These are phyloP conservation scores for Reticulascus tulasneorum DNA, from an alignment of 2,329 filamentous ascomycete species.

Conservation along the genomic window DNA sequence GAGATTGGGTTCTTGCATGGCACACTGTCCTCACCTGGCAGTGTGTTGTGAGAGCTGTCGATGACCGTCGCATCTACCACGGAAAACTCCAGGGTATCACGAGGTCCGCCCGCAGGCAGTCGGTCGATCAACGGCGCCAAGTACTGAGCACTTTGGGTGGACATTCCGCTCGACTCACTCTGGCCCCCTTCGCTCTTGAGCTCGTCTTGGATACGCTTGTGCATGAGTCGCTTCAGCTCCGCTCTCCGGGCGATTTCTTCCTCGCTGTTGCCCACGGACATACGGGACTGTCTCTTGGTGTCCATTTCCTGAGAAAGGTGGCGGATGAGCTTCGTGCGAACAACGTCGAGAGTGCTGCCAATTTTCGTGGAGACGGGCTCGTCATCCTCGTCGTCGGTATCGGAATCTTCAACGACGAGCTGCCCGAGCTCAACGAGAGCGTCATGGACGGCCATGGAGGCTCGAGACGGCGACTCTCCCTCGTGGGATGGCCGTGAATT, in stretches of 20 bases:
- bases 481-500: background rate
- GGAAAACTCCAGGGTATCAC: conserved; percentile 46
- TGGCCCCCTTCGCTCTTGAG: conserved; percentile 42
- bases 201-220: conserved; percentile 55
- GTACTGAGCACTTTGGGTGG: conserved; percentile 19
- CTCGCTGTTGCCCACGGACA: conserved; percentile 41
- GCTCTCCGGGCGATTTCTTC: conserved; percentile 52
- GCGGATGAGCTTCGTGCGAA: conserved; percentile 41
- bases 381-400: background rate
- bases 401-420: conserved; percentile 1
- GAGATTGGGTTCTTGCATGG: no score
- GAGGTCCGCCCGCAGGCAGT: conserved; percentile 38
- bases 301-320: conserved; percentile 44
- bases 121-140: conserved; percentile 21
- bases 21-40: no score
- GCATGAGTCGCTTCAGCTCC: conserved; percentile 51
- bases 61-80: conserved; percentile 17
- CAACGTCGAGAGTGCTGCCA: conserved; percentile 38
- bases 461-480: background rate
- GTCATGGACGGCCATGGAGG: background rate
- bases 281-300: conserved; percentile 33
- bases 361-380: background rate
- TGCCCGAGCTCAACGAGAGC: background rate
- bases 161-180: conserved; percentile 25
- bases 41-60: no score